Base-by-base conservation (phyloP, 2,329 filamentous ascomycete genomes). In the Chrysosporium queenslandicum region DNA sequence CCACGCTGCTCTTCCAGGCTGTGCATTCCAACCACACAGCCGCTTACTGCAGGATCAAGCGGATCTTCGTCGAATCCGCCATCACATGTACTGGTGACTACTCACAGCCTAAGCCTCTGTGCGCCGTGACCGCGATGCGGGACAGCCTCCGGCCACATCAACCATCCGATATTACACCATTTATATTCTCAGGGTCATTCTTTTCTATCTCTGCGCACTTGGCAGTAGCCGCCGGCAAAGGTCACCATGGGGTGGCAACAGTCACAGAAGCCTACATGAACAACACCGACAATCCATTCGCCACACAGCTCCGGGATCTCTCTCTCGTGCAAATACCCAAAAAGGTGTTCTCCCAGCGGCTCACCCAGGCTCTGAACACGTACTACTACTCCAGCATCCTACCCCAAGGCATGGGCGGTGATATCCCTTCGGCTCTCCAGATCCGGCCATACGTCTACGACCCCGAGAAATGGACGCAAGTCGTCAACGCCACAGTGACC, bases 11-110 rank as follows among this genome's bases (percentile, higher is more conserved):
- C 8, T 53, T 56, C 51, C 30, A 56, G 36, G 45, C 41, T 2
- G 34, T 20, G 18, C 21, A 49, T 32, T 39, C 41, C 23, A n/a
- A 36, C 2, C 12, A 12, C 1, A 39, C 39, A 14, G 47, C 42
- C 8, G 46, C 52, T 7, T 45, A 54, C 20, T 56, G 51, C 43
- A 46, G 25, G 11, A 45, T 52, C 12, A 47, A 47, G 29, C 42
- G 37, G n/a, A 32, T 54, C n/a, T 56, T 45, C 32, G 54, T 56
- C 14, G 52, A 56, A 45, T 51, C 54, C 7, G 34, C 42, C 20
- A 18, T 53, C 30, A 21, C 14, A 25, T 56, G 51, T n/a, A 16
- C 45, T 9, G 47, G 51, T 5, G 41, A 52, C 14, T 14, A 40
- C n/a, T 39, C 36, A 25, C 14, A 16, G 29, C 40, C 18, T 11